phyloP scores from a whole-genome alignment of 805 yeast genomes.

The Lachancea sp. region DNA sequence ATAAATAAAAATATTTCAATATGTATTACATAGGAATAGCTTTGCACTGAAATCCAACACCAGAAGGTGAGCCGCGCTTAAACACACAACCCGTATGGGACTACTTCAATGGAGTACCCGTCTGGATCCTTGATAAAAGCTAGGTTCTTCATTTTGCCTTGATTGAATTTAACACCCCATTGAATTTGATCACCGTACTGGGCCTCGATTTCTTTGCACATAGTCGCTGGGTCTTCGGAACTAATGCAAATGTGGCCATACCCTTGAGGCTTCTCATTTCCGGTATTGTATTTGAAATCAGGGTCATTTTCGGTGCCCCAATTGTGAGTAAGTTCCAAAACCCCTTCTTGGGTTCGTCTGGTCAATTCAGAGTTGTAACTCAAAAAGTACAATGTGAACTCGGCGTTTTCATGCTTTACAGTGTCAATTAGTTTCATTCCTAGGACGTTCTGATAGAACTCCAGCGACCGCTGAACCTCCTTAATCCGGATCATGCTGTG shows the following conservation, averaged over 20 bases:
- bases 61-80: not conserved
- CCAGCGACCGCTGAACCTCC: constrained; percentile 70
- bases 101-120: constrained; percentile 75
- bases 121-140: constrained; percentile 87
- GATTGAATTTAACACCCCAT: constrained; percentile 54
- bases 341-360: constrained; percentile 49
- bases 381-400: constrained; percentile 80
- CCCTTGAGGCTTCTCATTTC: constrained; percentile 74
- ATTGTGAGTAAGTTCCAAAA: constrained; percentile 88
- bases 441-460: constrained; percentile 69
- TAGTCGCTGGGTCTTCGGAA: constrained; percentile 46
- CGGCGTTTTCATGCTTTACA: constrained; percentile 54
- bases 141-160: constrained; percentile 49
- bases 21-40: not conserved
- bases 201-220: constrained; percentile 43
- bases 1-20: no score
- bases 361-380: constrained; percentile 52
- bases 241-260: constrained; percentile 82
- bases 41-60: not conserved
- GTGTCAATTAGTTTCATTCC: constrained; percentile 72
- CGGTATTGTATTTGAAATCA: constrained; percentile 72
- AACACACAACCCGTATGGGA: constrained; percentile 33
- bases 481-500: constrained; percentile 91
- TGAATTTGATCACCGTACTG: constrained; percentile 44
- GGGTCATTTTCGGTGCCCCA: constrained; percentile 88